Base-by-base conservation (phyloP, 2,329 filamentous ascomycete genomes). In the Ascochyta viciae-villosae region DNA sequence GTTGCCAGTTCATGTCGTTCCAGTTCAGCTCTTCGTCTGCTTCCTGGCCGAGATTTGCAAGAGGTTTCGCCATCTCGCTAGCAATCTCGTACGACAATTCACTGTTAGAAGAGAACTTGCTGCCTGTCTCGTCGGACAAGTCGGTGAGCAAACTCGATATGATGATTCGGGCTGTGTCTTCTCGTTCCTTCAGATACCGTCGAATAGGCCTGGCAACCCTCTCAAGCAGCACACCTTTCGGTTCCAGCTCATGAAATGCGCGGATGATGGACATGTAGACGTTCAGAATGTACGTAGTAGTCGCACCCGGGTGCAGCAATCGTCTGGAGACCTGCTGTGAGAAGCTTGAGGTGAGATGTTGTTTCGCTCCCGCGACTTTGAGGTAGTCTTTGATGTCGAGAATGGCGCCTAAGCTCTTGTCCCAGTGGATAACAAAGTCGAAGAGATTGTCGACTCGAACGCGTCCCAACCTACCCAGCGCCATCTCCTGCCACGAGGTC, bases 1-100 rank as follows among this genome's bases (percentile, higher is more conserved):
- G 95, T 33, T 92, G 82, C 95, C 95, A 99, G 8, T 87, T 85
- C 88, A 96, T 90, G 74, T 99, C 93, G 69, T 92, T 85, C 89
- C 91, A 98, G 74, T 96, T 91, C 15, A 95, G 82, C 48, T 91
- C 90, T n/a, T 83, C 79, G 34, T 81, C 75, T 16, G 76, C 63
- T 60, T 83, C 72, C 66, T 80, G 63, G 64, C 59, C 87, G 24
- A 87, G 84, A 8, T 80, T 77, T 19, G 82, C 81, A 9, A 84
- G 78, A 0, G 85, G 82, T 58, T 88, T 85, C 34, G 85, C 83
- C 44, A 93, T 83, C 44, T 92, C 80, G 15, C 85, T 83, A 27
- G 87, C 85, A 19, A 93, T 83, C 37, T 92, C 80, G 13, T 82
- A 78, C 1, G 89, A 89, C 10, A 93, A 81, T 71, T 92, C 89